Conservation (phyloP, 176 grass and related monocot genomes). For the Puccinellia tenuiflora region DNA sequence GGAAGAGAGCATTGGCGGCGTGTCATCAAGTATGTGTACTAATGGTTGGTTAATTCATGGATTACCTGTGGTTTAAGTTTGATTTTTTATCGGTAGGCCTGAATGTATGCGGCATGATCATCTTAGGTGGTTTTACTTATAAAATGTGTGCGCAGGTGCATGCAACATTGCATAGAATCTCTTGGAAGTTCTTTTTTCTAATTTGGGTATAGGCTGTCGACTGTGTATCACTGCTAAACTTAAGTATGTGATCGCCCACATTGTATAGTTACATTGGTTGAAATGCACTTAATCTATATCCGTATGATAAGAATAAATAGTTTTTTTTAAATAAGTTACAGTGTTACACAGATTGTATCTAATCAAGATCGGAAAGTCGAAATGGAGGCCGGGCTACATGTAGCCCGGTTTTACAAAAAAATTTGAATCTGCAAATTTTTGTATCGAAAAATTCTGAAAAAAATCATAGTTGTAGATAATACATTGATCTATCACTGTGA, state of each 20-base stretch:
- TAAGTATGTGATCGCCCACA: not conserved
- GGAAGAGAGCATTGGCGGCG: constrained; percentile 9
- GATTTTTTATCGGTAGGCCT: not conserved
- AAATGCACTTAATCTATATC: not conserved
- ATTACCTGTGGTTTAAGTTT: not conserved
- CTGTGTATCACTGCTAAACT: not conserved
- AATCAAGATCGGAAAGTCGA: too few relatives aligned
- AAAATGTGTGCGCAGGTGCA: not conserved
- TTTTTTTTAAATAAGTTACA: not conserved
- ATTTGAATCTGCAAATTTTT: too few relatives aligned
- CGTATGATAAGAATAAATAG: not conserved
- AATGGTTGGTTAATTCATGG: not conserved
- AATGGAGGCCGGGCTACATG: too few relatives aligned
- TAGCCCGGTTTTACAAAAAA: too few relatives aligned
- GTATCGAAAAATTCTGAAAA: too few relatives aligned
- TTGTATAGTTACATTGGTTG: not conserved
- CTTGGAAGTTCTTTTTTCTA: not conserved
- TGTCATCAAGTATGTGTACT: constrained; percentile 42
- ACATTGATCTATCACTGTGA: too few relatives aligned
- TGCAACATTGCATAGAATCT: not conserved
- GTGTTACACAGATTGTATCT: not conserved
- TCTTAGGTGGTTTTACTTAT: not conserved
- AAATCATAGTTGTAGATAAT: too few relatives aligned
- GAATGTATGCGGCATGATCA: not conserved
- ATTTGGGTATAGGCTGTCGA: not conserved